A percentile compares a stretch with the other conserved stretches of the same genome.
Evolutionary conservation across 805 yeast genomes (phyloP).

Genomic region (Nematodospora valgi): DNA sequence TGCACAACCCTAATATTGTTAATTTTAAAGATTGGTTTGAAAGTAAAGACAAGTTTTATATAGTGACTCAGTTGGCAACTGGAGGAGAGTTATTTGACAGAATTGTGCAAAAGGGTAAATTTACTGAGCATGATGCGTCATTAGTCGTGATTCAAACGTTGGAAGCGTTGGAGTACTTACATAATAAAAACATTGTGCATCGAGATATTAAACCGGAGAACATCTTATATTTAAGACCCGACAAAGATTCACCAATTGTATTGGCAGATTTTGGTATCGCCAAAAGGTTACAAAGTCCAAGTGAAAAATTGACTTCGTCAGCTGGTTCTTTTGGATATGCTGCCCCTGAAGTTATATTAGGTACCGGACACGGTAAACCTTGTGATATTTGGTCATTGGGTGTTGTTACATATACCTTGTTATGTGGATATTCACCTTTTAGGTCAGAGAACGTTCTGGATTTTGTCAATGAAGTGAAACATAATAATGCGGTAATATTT

Average conservation of each 20-base stretch:
- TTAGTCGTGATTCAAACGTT: slow-evolving; percentile 93
- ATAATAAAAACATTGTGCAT: slow-evolving; percentile 90
- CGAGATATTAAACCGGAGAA: slow-evolving; percentile 96
- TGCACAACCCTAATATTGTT: slow-evolving; percentile 91
- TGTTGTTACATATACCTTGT: slow-evolving; percentile 88
- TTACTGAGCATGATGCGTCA: slow-evolving; percentile 91
- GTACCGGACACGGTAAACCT: slow-evolving; percentile 91
- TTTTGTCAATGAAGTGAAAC: slow-evolving; percentile 72
- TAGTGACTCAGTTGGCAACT: slow-evolving; percentile 92
- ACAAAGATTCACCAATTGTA: slow-evolving; percentile 88
- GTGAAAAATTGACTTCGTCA: slow-evolving; percentile 76
- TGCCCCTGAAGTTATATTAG: slow-evolving; percentile 93
- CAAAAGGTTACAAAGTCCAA: slow-evolving; percentile 80
- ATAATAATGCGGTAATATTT: slow-evolving; percentile 76
- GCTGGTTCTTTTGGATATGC: slow-evolving; percentile 98
- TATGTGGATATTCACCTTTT: slow-evolving; percentile 97
- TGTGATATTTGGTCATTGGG: slow-evolving; percentile 99
- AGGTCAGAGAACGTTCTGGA: slow-evolving; percentile 78
- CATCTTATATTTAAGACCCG: slow-evolving; percentile 92
- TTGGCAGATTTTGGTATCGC: slow-evolving; percentile 96
- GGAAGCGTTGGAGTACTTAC: slow-evolving; percentile 89
- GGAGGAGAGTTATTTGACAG: slow-evolving; percentile 98
- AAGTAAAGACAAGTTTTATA: slow-evolving; percentile 95
- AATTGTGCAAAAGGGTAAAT: slow-evolving; percentile 91
- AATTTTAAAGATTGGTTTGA: slow-evolving; percentile 89